These are phyloP conservation scores for Nothophytophthora sp. DNA, from an alignment of 352 stramenopile genomes.

Conservation along the genomic window DNA sequence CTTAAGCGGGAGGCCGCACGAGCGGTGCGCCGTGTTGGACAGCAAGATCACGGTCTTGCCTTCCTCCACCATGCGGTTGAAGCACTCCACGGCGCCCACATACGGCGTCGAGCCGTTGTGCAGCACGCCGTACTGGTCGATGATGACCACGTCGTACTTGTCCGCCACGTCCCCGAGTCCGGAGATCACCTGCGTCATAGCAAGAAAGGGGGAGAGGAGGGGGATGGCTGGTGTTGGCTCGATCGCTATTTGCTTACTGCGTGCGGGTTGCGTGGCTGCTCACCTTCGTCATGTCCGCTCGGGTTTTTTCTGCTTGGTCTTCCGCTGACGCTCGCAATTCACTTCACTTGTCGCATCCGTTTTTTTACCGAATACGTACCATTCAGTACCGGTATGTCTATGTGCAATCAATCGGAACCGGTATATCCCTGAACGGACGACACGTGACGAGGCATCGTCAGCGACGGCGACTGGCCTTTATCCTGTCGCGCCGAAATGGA, in stretches of 20 bases:
- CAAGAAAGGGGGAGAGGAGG: background rate
- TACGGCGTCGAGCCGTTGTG: constrained; percentile 86
- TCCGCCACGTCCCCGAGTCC: constrained; percentile 44
- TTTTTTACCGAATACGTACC: too few species aligned
- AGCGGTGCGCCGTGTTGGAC: constrained; percentile 88
- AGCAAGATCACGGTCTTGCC: constrained; percentile 86
- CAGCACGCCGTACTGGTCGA: constrained; percentile 93
- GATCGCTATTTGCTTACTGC: too few species aligned
- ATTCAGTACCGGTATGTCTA: too few species aligned
- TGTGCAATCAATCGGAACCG: too few species aligned
- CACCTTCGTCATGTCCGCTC: constrained; percentile 24
- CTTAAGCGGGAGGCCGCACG: constrained; percentile 40
- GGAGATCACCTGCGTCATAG: constrained; percentile 23
- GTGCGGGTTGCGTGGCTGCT: background rate
- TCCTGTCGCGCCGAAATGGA: too few species aligned
- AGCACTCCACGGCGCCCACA: constrained; percentile 59
- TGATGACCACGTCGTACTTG: constrained; percentile 88
- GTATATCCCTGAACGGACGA: too few species aligned
- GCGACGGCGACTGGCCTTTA: too few species aligned
- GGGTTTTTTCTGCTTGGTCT: too few species aligned
- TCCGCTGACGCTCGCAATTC: too few species aligned
- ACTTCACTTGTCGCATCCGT: too few species aligned
- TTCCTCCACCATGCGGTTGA: constrained; percentile 49
- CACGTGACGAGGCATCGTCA: too few species aligned
- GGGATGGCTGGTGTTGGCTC: too few species aligned